Conservation (phyloP, 805 yeast species). For the Lipomyces yamadae region DNA sequence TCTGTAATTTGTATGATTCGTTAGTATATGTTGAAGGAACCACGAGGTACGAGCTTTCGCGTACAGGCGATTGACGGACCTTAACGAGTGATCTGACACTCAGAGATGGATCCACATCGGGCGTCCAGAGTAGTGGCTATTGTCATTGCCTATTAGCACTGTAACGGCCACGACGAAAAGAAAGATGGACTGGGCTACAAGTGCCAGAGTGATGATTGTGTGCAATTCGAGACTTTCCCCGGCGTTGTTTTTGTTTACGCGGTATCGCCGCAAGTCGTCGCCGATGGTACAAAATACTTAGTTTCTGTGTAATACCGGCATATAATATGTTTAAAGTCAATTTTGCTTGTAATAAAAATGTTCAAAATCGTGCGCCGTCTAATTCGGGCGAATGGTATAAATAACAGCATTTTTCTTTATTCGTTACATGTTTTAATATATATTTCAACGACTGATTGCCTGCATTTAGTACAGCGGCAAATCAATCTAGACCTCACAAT, state of each 20-base stretch:
- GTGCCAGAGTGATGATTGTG: neutral
- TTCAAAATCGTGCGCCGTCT: too few relatives aligned
- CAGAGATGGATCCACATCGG: constrained; percentile 1
- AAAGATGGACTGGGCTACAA: neutral
- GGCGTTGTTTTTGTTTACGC: neutral
- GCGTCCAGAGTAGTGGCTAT: neutral
- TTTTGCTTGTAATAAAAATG: too few relatives aligned
- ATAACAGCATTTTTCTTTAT: too few relatives aligned
- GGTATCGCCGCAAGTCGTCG: neutral
- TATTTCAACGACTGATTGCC: too few relatives aligned
- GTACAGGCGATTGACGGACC: neutral
- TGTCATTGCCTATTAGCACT: neutral
- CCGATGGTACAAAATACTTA: neutral
- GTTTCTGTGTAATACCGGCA: neutral
- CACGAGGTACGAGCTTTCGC: neutral
- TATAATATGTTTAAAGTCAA: too few relatives aligned
- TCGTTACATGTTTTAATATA: neutral
- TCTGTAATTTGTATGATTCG: neutral
- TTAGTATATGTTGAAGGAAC: neutral
- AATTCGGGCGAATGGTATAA: too few relatives aligned
- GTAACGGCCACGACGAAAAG: neutral
- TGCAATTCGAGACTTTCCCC: neutral
- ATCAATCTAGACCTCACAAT: neutral
- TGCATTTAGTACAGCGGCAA: neutral
- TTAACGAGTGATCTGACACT: neutral